These are phyloP conservation scores for Eucalyptus curtisii DNA, from an alignment of 345 rosid genomes.

Conservation along the genomic window DNA sequence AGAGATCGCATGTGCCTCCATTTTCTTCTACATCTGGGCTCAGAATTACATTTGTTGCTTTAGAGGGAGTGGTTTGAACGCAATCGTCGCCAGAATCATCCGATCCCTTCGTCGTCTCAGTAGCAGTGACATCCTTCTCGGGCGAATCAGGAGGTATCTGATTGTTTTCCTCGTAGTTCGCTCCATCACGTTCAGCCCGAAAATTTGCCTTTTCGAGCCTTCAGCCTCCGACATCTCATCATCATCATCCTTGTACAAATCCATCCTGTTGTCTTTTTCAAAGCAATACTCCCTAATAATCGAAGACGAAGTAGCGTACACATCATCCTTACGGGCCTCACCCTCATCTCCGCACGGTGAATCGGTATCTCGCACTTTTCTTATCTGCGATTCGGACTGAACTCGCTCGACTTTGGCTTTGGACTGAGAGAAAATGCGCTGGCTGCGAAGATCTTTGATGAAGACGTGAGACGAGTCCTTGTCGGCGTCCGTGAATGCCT, in stretches of 20 bases:
- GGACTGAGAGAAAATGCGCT: constrained; percentile 40
- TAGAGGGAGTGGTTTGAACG: constrained; percentile 32
- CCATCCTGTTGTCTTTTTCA: background rate
- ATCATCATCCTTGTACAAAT: background rate
- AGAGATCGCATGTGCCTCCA: too few species aligned
- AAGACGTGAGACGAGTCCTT: constrained; percentile 3
- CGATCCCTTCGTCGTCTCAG: background rate
- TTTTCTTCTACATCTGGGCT: too few species aligned
- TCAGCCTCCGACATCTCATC: too few species aligned
- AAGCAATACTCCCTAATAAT: background rate
- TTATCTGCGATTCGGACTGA: background rate
- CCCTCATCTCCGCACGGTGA: background rate
- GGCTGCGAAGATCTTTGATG: constrained; percentile 43
- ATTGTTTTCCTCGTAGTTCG: too few species aligned
- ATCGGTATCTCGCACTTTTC: background rate
- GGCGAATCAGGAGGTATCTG: too few species aligned
- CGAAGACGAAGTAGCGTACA: background rate
- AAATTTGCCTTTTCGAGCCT: too few species aligned
- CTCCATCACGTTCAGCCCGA: too few species aligned
- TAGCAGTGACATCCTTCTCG: too few species aligned
- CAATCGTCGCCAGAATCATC: background rate
- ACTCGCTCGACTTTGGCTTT: too few species aligned
- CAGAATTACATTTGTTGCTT: constrained; percentile 8
- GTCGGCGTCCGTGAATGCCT: too few species aligned
- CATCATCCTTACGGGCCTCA: background rate